Conservation (phyloP, 176 grass and related monocot genomes). For the Aegilops sharonensis region DNA sequence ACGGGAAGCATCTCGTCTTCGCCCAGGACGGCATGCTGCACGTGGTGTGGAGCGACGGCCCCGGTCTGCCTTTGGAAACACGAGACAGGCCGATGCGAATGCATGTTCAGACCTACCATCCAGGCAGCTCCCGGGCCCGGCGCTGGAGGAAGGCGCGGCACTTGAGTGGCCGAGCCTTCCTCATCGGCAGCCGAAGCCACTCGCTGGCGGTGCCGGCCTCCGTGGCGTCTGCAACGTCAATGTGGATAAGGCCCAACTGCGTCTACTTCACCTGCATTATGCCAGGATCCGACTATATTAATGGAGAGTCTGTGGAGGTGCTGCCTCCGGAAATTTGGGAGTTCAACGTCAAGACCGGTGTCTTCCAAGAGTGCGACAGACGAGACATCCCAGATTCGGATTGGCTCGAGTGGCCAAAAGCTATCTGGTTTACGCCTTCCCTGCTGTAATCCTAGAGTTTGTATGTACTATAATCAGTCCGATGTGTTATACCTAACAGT, state of each 20-base stretch:
- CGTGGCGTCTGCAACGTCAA: not conserved
- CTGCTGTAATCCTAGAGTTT: not conserved
- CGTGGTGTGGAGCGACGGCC: conserved; percentile 20
- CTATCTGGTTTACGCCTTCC: conserved; percentile 16
- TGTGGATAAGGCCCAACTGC: conserved; percentile 24
- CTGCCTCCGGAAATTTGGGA: not conserved
- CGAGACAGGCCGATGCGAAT: not conserved
- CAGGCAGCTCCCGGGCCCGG: not conserved
- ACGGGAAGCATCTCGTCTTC: not conserved
- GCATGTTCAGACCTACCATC: not conserved
- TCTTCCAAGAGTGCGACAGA: not conserved
- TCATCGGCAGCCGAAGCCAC: not conserved
- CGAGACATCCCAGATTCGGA: not conserved
- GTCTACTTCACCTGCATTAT: conserved; percentile 6
- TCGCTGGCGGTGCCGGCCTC: not conserved
- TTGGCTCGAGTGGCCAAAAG: not conserved
- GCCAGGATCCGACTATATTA: not conserved
- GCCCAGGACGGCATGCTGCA: conserved; percentile 2
- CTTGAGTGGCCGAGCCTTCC: conserved; percentile 9
- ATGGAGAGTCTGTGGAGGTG: not conserved
- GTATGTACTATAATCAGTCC: too few relatives aligned
- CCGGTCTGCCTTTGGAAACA: not conserved
- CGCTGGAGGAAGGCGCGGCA: not conserved
- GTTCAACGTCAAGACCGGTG: not conserved
- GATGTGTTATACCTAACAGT: too few relatives aligned